phyloP scores from a whole-genome alignment of 495 filamentous ascomycete genomes.

The Clavariopsis aquatica region DNA sequence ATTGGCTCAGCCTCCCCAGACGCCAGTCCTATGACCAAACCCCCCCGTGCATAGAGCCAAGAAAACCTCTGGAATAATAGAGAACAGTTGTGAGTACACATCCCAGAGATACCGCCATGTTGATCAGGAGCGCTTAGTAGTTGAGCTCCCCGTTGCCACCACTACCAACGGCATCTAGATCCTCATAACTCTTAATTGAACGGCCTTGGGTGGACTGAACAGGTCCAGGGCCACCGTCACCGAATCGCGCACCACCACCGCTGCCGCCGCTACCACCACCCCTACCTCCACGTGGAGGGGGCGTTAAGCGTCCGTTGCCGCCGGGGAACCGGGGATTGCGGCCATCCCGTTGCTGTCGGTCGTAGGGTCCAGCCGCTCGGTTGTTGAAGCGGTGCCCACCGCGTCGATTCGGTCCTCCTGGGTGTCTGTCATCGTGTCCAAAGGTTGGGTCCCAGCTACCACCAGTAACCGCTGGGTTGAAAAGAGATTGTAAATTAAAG shows the following conservation, averaged over 20 bases:
- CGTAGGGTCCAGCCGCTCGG: slow-evolving; percentile 58
- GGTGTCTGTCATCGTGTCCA: slow-evolving; percentile 50
- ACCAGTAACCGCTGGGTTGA: slow-evolving; percentile 49
- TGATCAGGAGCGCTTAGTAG: slow-evolving; percentile 49
- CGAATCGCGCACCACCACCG: slow-evolving; percentile 44
- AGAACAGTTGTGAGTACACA: background rate
- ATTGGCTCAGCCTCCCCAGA: background rate
- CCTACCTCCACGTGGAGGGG: slow-evolving; percentile 48
- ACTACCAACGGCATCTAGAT: slow-evolving; percentile 75
- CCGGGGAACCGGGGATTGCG: slow-evolving; percentile 43
- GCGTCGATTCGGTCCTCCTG: slow-evolving; percentile 62
- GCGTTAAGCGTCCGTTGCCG: slow-evolving; percentile 47
- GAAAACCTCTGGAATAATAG: background rate
- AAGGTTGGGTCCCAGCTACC: slow-evolving; percentile 25
- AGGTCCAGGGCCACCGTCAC: slow-evolving; percentile 63
- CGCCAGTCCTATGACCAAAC: slow-evolving; percentile 3
- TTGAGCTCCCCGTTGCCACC: slow-evolving; percentile 62
- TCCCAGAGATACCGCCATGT: background rate
- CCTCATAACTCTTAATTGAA: slow-evolving; percentile 93
- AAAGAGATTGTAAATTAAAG: slow-evolving; percentile 55
- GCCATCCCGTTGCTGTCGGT: slow-evolving; percentile 50
- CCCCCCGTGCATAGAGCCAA: background rate
- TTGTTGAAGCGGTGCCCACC: slow-evolving; percentile 52
- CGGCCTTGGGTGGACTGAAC: slow-evolving; percentile 85
- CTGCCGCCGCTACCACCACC: slow-evolving; percentile 46